Evolutionary conservation across 129 eudicot genomes (phyloP).

Genomic region (Mikania micrantha): DNA sequence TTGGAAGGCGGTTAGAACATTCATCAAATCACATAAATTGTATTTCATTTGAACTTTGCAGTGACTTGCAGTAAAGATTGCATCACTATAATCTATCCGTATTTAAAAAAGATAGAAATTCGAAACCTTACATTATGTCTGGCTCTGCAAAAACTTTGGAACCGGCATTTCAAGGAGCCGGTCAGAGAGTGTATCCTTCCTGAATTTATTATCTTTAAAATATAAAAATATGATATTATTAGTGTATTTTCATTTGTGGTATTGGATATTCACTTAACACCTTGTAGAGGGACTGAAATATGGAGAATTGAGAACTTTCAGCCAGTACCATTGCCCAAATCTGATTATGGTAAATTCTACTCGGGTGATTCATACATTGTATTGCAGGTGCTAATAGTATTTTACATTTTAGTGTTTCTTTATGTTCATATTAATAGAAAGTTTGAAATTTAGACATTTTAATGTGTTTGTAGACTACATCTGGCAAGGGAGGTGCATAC

Average conservation of each 20-base stretch:
- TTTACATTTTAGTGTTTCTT: neutral
- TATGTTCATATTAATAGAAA: neutral
- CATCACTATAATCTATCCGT: neutral
- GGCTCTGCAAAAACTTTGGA: constrained; percentile 77
- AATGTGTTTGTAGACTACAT: constrained; percentile 50
- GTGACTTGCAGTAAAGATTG: constrained; percentile 11
- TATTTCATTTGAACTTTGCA: constrained; percentile 4
- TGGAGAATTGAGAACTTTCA: constrained; percentile 92
- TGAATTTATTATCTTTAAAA: constrained; percentile 11
- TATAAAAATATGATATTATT: constrained; percentile 7
- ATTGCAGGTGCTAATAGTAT: constrained; percentile 53
- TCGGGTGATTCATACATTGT: constrained; percentile 89
- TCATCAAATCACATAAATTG: neutral
- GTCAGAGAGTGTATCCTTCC: constrained; percentile 90
- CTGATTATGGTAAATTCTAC: constrained; percentile 82
- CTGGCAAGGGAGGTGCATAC: constrained; percentile 98
- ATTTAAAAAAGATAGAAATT: constrained; percentile 14
- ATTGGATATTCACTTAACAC: constrained; percentile 53
- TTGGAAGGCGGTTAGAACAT: constrained; percentile 6
- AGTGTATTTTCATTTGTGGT: neutral
- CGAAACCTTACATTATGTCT: constrained; percentile 45
- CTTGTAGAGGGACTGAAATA: constrained; percentile 76
- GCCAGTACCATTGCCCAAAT: constrained; percentile 83
- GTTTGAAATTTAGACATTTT: neutral
- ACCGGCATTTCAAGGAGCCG: constrained; percentile 97